Base-by-base conservation (phyloP, 2,329 filamentous ascomycete genomes). In the Fusarium fujikuroi region DNA sequence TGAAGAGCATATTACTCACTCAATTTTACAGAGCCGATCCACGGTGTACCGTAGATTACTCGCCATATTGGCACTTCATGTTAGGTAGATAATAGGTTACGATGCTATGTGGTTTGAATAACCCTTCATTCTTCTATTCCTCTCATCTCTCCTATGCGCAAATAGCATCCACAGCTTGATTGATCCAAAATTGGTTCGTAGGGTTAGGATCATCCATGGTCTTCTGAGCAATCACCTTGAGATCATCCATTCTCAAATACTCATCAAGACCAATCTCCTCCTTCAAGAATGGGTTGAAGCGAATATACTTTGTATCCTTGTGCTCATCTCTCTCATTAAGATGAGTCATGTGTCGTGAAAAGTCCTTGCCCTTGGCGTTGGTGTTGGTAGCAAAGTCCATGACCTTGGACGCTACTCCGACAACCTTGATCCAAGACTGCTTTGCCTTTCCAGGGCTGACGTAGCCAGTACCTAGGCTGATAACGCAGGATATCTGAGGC, bases 331-430 rank as follows among this genome's bases (percentile, higher is more conserved):
- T 23, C 2, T 28, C 11, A 8, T 60, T 68, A 0, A 75, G 40
- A 25, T 61, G 52, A 0, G 25, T 47, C 49, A 75, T 73, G 12
- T 75, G 72, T 2, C 73, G 43, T 0, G 73, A 69, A 28, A 75
- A 75, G 37, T 75, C 73, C 4, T 75, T 75, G 2, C 66, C 73
- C 25, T 75, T 75, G 2, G 72, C 73, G 5, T 75, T 75, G 0
- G 73, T 75, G 16, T 75, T 75, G 4, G 73, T 75, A 3, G 73
- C 63, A 53, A 75, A 75, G 32, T 75, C 60, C 72, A 75, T 75
- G 0, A 75, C 72, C 28, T 70, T 61, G 0, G 72, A 60, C 1
- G 73, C 72, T 0, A 75, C 54, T 1, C 72, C 72, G 0, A 63
- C 57, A 0, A 75, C 60, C 14, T 70, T 66, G 21, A 75, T 60